phyloP scores from a whole-genome alignment of 2,329 filamentous ascomycete species.

The Fusarium sulawesiense region DNA sequence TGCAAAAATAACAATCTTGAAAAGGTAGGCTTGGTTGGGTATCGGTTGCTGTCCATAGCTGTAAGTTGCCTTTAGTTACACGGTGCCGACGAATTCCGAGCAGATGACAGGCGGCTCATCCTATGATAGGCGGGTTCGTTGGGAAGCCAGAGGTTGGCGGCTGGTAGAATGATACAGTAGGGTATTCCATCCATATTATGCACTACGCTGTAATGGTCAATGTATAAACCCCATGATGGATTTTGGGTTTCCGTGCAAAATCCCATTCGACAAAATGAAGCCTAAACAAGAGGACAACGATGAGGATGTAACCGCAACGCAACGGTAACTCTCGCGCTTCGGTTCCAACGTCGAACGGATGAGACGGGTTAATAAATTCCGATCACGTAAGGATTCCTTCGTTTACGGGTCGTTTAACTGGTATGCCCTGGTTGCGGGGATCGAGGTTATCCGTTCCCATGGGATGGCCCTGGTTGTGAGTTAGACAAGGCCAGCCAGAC shows the following conservation, averaged over 20 bases:
- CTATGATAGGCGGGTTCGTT: slow-evolving; percentile 12
- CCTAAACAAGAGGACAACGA: background rate
- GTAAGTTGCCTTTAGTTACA: background rate
- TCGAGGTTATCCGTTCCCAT: slow-evolving; percentile 33
- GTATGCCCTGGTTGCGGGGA: slow-evolving; percentile 26
- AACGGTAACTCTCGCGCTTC: slow-evolving; percentile 1
- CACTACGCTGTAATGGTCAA: slow-evolving; percentile 22
- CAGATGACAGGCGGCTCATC: slow-evolving; percentile 19
- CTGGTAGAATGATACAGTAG: background rate
- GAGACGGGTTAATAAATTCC: slow-evolving; percentile 16
- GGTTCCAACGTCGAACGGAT: slow-evolving; percentile 10
- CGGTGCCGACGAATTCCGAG: slow-evolving; percentile 3
- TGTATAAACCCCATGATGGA: slow-evolving; percentile 34
- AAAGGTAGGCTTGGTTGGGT: slow-evolving; percentile 9
- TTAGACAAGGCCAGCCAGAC: slow-evolving; percentile 12
- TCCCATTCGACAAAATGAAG: background rate
- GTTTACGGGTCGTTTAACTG: background rate
- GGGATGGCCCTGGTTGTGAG: slow-evolving; percentile 26
- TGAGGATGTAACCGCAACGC: background rate
- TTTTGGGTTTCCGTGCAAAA: background rate
- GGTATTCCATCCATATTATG: slow-evolving; percentile 18
- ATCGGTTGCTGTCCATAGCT: background rate
- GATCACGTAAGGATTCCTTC: background rate
- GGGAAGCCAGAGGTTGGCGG: background rate
- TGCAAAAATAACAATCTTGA: background rate